Base-by-base conservation (phyloP, 352 stramenopile species). In the Phytophthora boehmeriae region DNA sequence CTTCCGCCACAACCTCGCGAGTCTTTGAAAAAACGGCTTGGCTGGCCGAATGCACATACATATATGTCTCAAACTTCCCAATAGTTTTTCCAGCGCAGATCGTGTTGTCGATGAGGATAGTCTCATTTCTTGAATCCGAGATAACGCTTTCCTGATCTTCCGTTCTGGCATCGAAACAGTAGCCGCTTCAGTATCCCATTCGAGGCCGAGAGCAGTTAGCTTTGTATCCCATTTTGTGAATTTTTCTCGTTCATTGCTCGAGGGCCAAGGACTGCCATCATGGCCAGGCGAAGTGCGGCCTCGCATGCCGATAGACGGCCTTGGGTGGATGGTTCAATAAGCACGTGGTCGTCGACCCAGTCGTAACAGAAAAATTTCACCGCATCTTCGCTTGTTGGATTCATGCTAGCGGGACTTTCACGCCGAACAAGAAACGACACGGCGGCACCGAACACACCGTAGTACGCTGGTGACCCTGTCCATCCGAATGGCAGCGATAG, bases 401-500 rank as follows among this genome's bases (percentile, higher is more conserved):
- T 16, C 14, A 62, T 4, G 2, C 11, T 42, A 19, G 2, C 2
- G 5, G 54, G 43, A 20, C 44, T 62, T 41, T 62, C 43, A 25
- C 41, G 16, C 2, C 28, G 9, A 13, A 59, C 52, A 3, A 59
- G 27, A 23, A 25, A 34, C 23, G 52, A 19, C 5, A 51, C 34
- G 14, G 28, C 52, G 1, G n/a, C 28, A 3, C 42, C 52, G 34
- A 59, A 51, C 20, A 14, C 3, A 23, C 46, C 4, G 34, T n/a
- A n/a, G n/a, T n/a, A n/a, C n/a, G n/a, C n/a, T n/a, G n/a, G n/a
- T n/a, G n/a, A n/a, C n/a, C n/a, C 48, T 2, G 48, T 55, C 48
- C 51, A 59, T 1, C 51, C 52, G 25, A 59, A 59, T 4, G 52
- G 52, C 5, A 59, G 52, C 4, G 52, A 35, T 8, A 59, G n/a